Percentiles rank a stretch among this genome's conserved stretches.
Conservation (phyloP, 2,329 filamentous ascomycete species). For the Cytospora mali region DNA sequence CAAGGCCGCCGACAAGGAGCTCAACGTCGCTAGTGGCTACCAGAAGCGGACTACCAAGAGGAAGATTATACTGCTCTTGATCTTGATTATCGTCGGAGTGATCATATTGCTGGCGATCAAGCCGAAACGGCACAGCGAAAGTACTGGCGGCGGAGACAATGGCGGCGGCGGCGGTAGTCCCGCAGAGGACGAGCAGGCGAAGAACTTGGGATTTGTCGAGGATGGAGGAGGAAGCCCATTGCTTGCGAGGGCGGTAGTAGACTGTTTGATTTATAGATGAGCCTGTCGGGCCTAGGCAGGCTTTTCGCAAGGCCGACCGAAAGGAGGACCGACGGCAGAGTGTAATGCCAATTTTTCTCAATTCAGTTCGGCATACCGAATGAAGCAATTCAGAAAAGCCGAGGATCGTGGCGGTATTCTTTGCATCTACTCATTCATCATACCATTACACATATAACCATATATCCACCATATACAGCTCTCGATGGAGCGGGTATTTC, state of each 20-base stretch:
- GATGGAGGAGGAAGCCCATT: conserved; percentile 9
- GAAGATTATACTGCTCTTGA: conserved; percentile 87
- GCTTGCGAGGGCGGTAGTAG: conserved; percentile 17
- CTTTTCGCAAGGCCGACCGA: neutral
- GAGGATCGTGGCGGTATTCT: neutral
- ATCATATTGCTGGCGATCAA: conserved; percentile 84
- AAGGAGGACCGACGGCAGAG: neutral
- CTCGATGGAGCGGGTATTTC: conserved; percentile 6
- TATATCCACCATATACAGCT: neutral
- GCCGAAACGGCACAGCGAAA: conserved; percentile 52
- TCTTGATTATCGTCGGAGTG: conserved; percentile 81
- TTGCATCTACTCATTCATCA: neutral
- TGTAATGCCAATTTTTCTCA: neutral
- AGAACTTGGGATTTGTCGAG: neutral
- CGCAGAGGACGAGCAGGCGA: conserved; percentile 16
- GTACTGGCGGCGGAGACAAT: conserved; percentile 26
- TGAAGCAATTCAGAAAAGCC: neutral
- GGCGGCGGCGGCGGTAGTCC: conserved; percentile 31
- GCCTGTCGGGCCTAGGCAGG: neutral
- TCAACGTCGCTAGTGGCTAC: conserved; percentile 85
- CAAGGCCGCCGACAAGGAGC: conserved; percentile 88
- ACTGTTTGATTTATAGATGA: conserved; percentile 20
- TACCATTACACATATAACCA: neutral
- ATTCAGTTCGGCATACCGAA: neutral
- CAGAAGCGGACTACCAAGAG: conserved; percentile 87